phyloP scores from a whole-genome alignment of 306 rosid genomes.

The Leucaena leucocephala region DNA sequence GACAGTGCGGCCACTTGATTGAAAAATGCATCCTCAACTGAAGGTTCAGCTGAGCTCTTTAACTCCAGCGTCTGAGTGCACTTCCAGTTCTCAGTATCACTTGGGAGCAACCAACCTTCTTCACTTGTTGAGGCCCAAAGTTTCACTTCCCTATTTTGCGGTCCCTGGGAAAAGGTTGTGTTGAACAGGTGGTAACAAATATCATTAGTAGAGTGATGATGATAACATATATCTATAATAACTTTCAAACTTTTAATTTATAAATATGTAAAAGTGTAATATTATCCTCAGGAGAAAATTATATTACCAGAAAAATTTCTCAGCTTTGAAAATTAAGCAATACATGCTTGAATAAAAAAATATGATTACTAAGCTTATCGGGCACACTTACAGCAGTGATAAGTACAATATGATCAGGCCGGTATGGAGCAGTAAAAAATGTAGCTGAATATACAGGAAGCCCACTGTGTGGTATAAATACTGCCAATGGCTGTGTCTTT shows the following conservation, averaged over 20 bases:
- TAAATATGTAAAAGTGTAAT: neutral
- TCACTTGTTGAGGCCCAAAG: constrained; percentile 87
- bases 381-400: constrained; percentile 76
- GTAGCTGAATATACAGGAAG: constrained; percentile 88
- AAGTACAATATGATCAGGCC: constrained; percentile 92
- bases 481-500: constrained; percentile 73
- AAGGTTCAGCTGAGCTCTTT: constrained; percentile 80
- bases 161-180: constrained; percentile 59
- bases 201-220: constrained; percentile 18
- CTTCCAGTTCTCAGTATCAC: constrained; percentile 88
- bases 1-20: constrained; percentile 91
- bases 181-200: constrained; percentile 24
- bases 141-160: constrained; percentile 89
- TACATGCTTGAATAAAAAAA: constrained; percentile 12
- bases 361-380: constrained; percentile 1
- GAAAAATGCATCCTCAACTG: constrained; percentile 84
- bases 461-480: constrained; percentile 86
- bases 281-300: neutral
- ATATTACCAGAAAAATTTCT: constrained; percentile 14
- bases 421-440: constrained; percentile 80
- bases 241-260: neutral
- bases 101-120: constrained; percentile 94
- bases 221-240: neutral
- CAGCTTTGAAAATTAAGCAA: neutral
- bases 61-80: constrained; percentile 87